These are phyloP conservation scores for Fomitopsis pinicola DNA, from an alignment of 1,284 basidiomycete species.

Conservation along the genomic window DNA sequence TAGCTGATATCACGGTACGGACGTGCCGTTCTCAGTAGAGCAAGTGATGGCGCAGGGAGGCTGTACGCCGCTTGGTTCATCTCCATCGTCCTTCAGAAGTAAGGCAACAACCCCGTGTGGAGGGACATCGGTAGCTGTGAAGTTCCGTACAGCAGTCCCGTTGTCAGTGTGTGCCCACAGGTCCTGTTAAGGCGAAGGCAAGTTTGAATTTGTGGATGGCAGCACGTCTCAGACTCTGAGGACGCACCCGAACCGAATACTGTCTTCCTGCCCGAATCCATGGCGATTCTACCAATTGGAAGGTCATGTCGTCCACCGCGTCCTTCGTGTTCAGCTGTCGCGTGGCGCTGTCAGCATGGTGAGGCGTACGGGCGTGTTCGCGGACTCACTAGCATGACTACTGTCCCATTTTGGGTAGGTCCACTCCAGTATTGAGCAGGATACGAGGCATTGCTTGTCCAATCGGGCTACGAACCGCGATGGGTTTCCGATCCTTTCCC, in stretches of 20 bases:
- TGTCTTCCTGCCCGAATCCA: conserved; percentile 62
- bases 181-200: conserved; percentile 35
- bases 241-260: conserved; percentile 50
- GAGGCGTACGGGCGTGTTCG: neutral
- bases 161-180: conserved; percentile 64
- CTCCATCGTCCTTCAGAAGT: conserved; percentile 55
- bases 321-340: conserved; percentile 37
- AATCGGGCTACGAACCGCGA: conserved; percentile 33
- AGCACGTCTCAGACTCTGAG: neutral
- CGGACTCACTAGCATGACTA: conserved; percentile 33
- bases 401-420: conserved; percentile 38
- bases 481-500: too few relatives aligned
- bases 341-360: neutral
- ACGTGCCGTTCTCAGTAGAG: conserved; percentile 17
- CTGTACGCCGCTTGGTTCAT: conserved; percentile 49
- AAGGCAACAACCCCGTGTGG: conserved; percentile 66
- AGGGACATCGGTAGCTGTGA: conserved; percentile 54
- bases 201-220: too few relatives aligned
- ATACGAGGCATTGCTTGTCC: conserved; percentile 36
- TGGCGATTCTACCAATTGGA: conserved; percentile 61
- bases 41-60: conserved; percentile 16
- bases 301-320: conserved; percentile 48
- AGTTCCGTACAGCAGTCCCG: conserved; percentile 58
- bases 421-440: conserved; percentile 52
- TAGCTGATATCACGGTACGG: conserved; percentile 4